phyloP scores from a whole-genome alignment of 371 early-diverging fungal genomes.

The Mucor plumbeus region DNA sequence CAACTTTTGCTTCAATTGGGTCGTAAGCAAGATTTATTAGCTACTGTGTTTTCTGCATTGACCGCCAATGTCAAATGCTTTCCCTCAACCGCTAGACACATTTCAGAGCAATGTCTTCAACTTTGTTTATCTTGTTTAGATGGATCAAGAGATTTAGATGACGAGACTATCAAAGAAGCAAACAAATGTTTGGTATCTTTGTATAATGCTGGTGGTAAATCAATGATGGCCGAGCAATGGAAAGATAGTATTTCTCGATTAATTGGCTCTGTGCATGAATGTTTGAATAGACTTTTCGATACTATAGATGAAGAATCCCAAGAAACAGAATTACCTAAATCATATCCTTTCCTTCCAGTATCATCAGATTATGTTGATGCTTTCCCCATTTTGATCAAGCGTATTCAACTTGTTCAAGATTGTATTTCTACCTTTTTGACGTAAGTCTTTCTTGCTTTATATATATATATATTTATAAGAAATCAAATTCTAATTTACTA shows the following conservation, averaged over 20 bases:
- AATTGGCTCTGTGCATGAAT: constrained; percentile 57
- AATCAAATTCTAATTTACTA: no score
- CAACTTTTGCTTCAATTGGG: constrained; percentile 50
- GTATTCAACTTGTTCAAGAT: constrained; percentile 41
- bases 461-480: no score
- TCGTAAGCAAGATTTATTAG: constrained; percentile 55
- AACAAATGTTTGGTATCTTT: constrained; percentile 53
- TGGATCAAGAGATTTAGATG: constrained; percentile 42
- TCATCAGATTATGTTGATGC: constrained; percentile 42
- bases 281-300: constrained; percentile 56
- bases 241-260: constrained; percentile 45
- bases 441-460: constrained; percentile 29
- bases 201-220: constrained; percentile 50
- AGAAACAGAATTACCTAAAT: constrained; percentile 21
- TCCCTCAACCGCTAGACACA: constrained; percentile 61
- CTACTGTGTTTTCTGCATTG: constrained; percentile 53
- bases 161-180: constrained; percentile 39
- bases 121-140: constrained; percentile 60
- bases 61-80: constrained; percentile 52
- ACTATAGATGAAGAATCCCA: constrained; percentile 61
- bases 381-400: constrained; percentile 45
- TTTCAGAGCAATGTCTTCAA: constrained; percentile 54
- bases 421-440: constrained; percentile 42
- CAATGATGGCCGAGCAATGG: constrained; percentile 55
- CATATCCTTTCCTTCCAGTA: constrained; percentile 38